Evolutionary conservation across 129 eudicot genomes (phyloP).

Genomic region (Lonicera japonica): DNA sequence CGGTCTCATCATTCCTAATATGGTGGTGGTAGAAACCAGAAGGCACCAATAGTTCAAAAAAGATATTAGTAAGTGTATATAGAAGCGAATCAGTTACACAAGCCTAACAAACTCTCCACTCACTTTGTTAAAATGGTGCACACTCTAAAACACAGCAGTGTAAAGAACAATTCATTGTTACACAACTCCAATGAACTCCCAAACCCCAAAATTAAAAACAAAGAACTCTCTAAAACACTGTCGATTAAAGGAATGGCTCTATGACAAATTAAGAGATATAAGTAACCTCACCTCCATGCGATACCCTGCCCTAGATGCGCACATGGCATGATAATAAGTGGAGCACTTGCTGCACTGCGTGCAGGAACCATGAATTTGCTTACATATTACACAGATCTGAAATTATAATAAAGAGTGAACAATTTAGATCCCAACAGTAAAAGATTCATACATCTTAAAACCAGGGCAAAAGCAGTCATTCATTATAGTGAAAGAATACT

Average conservation of each 20-base stretch:
- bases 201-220: neutral
- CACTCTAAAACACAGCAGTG: too few relatives aligned
- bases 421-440: neutral
- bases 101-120: too few relatives aligned
- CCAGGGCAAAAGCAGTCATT: neutral
- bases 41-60: neutral
- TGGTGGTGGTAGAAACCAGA: neutral
- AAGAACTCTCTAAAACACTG: neutral
- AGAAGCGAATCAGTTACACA: too few relatives aligned
- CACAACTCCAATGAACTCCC: neutral
- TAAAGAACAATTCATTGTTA: too few relatives aligned
- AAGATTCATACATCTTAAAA: neutral
- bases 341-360: constrained; percentile 96
- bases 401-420: neutral
- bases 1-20: neutral
- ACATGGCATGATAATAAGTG: constrained; percentile 94
- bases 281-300: constrained; percentile 80
- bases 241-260: neutral
- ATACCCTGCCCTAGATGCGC: constrained; percentile 97
- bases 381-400: constrained; percentile 89
- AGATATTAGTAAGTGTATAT: neutral
- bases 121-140: too few relatives aligned
- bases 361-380: constrained; percentile 98
- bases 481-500: neutral
- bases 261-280: neutral